Conservation (phyloP, 1,284 basidiomycete genomes). For the Pseudozyma sp. region DNA sequence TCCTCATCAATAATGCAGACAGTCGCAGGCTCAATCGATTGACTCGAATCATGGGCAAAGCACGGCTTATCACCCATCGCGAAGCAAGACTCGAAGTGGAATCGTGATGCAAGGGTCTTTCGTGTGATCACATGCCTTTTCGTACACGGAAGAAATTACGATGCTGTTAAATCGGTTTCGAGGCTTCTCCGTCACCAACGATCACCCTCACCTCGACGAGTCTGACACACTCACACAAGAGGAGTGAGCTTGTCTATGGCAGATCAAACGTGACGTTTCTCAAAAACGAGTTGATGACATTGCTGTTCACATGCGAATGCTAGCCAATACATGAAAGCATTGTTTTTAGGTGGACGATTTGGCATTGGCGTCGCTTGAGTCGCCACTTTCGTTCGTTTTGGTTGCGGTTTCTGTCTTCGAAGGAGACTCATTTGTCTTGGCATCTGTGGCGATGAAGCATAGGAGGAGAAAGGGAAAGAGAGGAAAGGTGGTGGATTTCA, state of each 20-base stretch:
- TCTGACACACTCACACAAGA: no score
- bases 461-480: background rate
- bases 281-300: background rate
- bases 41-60: no score
- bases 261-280: no score
- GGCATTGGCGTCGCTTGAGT: slow-evolving; percentile 11
- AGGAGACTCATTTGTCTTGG: slow-evolving; percentile 2
- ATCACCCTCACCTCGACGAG: background rate
- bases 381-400: slow-evolving; percentile 8
- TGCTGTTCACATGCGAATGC: background rate
- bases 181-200: no score
- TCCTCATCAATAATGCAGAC: no score
- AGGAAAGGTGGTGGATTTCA: slow-evolving; percentile 34
- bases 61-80: no score
- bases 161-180: background rate
- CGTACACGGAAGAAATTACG: background rate
- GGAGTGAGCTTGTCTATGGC: no score
- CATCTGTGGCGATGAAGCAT: background rate
- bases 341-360: slow-evolving; percentile 8
- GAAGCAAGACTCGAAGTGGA: no score
- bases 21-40: no score
- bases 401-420: slow-evolving; percentile 8
- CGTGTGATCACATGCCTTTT: background rate
- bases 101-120: background rate
- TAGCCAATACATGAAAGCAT: background rate